Evolutionary conservation across 768 basidiomycete genomes (phyloP), one percentile per base, ranked within the genome.

Genomic region (Amyloporia xantha): DNA sequence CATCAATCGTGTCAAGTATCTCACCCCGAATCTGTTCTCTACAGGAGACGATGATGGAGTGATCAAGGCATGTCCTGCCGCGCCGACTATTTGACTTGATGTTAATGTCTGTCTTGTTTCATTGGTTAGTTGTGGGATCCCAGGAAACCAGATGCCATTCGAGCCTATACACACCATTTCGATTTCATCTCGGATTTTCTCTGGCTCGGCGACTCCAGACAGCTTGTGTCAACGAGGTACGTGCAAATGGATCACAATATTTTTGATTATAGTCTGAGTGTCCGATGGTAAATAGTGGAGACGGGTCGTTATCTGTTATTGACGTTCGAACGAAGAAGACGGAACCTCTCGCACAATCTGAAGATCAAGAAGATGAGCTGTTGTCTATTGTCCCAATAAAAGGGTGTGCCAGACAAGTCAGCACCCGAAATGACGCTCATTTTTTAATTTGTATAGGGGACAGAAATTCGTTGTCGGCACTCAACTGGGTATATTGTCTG

Each of bases 1-100:
- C 7, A 86, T 97, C 53, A 96, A 95, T 62, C 87, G 93, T 51
- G 77, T 96, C 28, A 83, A 82, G 56, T 72, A 73, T 54, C 66
- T 91, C 37, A 75, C 79, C 55, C 78, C 84, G 4, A 79, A 86
- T 64, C 66, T 91, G 48, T 64, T 95, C 13, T 80, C 81, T 17
- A 91, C 89, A 5, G 94, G 94, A 15, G 94, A 96, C 63, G 94
- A 97, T 61, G 91, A 94, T 47, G 94, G 94, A 27, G 81, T 92
- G 20, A 82, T 97, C 64, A 95, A 95, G 77, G 91, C 89, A 44
- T 24, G 53, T 35, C 41, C 41, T 4, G 26, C 21, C 10, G 48
- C 33, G 24, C 37, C 3, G 7, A 47, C 20, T 10, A 5, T 4
- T 28, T 39, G 33, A 33, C 9, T 5, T 23, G 17, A 17, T 49